Evolutionary conservation across 371 early-diverging fungal species (phyloP), one percentile per base, ranked within the genome.

Genomic region (Mortierella sp.): DNA sequence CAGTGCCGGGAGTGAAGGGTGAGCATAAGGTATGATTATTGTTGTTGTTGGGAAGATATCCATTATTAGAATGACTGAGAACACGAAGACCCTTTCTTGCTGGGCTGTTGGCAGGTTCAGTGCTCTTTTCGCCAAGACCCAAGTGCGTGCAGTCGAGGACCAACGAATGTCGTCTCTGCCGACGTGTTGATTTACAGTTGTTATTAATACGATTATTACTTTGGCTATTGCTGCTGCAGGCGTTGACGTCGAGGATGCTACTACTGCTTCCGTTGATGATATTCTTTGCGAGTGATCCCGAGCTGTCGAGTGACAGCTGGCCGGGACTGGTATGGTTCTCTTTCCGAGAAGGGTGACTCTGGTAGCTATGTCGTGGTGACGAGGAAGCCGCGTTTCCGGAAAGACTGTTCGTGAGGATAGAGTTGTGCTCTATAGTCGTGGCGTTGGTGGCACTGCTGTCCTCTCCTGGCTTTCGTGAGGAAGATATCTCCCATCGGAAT

Each of bases 101-200:
- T 24, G 64, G 55, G 47, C 60, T 70, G 54, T 62, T 62, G 24
- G 47, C 52, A 21, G 69, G 52, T 30, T 68, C 69, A 32, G 60
- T 31, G 57, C 63, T 70, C 58, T 53, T 64, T 43, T 65, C 64
- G 63, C 73, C 68, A 42, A 73, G 68, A 27, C 68, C 68, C 17
- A 73, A 57, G 46, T 75, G 76, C 14, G 69, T 64, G 47, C 76
- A 75, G 28, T 75, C 76, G n/a, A 75, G 58, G 23, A 60, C 59
- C 43, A 75, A 69, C 27, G 76, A 72, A 34, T 66, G 44, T 47
- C 73, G 51, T 8, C 73, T 55, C 19, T 47, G 53, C 27, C 52
- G 46, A 6, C 51, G 56, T 8, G 28, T 26, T 6, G 56, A 41
- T 5, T 30, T 60, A 30, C 28, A 49, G 50, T 30, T 54, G 48